Evolutionary conservation across 164 flowering plant genomes (phyloP).

Genomic region (Pachysandra terminalis): DNA sequence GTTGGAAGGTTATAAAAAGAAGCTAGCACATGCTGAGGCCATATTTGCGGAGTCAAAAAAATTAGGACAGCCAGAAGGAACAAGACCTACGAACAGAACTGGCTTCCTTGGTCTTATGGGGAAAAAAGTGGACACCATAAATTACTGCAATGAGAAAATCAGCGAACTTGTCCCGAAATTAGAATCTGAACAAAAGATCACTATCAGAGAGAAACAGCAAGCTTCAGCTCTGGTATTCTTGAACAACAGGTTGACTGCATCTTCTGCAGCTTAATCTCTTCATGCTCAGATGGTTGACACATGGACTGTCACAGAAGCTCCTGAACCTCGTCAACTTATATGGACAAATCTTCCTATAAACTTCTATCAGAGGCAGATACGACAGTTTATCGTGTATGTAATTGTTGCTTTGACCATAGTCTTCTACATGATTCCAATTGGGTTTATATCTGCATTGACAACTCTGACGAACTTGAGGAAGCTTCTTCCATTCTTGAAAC

Average conservation of each 20-base stretch:
- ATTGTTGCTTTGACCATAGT: constrained; percentile 64
- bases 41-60: constrained; percentile 51
- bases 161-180: constrained; percentile 54
- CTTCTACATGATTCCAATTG: constrained; percentile 89
- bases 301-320: constrained; percentile 81
- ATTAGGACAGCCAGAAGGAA: constrained; percentile 49
- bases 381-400: constrained; percentile 58
- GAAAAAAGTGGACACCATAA: constrained; percentile 67
- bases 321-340: constrained; percentile 72
- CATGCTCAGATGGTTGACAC: constrained; percentile 63
- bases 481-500: constrained; percentile 69
- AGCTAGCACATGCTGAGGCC: constrained; percentile 80
- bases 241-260: constrained; percentile 59
- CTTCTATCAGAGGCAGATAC: constrained; percentile 50
- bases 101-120: constrained; percentile 83
- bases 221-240: constrained; percentile 73
- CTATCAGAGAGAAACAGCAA: constrained; percentile 69
- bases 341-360: constrained; percentile 69
- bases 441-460: constrained; percentile 76
- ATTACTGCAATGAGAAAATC: constrained; percentile 68
- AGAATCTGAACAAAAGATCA: constrained; percentile 71
- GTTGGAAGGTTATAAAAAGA: constrained; percentile 71
- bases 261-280: constrained; percentile 70
- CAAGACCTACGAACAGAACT: constrained; percentile 56
- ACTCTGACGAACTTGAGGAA: constrained; percentile 68